Evolutionary conservation across 2,329 filamentous ascomycete species (phyloP).

Genomic region (Fulvia fulva): DNA sequence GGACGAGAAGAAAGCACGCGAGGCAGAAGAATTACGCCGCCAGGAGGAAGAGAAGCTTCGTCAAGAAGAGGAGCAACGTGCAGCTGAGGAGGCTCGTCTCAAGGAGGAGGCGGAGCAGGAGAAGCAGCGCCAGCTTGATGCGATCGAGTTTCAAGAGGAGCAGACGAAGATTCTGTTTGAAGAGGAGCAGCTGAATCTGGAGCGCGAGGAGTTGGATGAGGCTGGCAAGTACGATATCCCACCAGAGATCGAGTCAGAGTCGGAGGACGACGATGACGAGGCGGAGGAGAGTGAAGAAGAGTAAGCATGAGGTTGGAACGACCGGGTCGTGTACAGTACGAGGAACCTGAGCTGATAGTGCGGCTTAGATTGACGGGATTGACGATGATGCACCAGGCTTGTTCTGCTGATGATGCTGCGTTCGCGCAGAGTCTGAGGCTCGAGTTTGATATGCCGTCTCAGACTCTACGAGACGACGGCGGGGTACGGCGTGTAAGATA

Average conservation of each 20-base stretch:
- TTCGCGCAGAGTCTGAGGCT: not conserved
- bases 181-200: constrained; percentile 16
- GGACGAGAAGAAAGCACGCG: constrained; percentile 13
- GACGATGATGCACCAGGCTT: not conserved
- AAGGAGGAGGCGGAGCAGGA: constrained; percentile 5
- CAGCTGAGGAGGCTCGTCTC: not conserved
- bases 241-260: not conserved
- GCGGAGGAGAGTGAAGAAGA: not conserved
- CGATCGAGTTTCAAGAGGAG: constrained; percentile 4
- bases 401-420: not conserved
- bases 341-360: not conserved
- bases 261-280: constrained; percentile 14
- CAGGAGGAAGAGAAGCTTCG: not conserved
- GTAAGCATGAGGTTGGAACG: not conserved
- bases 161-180: constrained; percentile 2
- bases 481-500: not conserved
- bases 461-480: not conserved
- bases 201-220: constrained; percentile 21
- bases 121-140: not conserved
- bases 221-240: constrained; percentile 20
- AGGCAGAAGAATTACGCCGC: not conserved
- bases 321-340: not conserved
- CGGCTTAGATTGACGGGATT: not conserved
- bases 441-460: not conserved
- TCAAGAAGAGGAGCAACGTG: not conserved